A percentile compares a stretch with the other conserved stretches of the same genome.
Conservation (phyloP, 2,329 filamentous ascomycete species). For the Lasiodiplodia theobromae region DNA sequence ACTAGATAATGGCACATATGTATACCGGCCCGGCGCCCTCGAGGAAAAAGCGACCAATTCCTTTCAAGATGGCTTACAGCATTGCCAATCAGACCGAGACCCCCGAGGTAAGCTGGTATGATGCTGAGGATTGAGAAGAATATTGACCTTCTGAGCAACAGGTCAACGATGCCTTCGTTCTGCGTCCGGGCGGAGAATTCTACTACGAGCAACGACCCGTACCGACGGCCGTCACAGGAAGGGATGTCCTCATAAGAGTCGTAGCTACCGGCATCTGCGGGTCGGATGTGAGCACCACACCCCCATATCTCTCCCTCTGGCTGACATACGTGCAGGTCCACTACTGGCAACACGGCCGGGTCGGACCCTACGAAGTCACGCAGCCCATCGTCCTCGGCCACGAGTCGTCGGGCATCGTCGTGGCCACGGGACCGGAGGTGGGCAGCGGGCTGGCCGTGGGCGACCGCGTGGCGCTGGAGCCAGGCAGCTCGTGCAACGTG, state of each 20-base stretch:
- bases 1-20: neutral
- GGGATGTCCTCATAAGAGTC: slow-evolving; percentile 66
- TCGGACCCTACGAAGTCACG: slow-evolving; percentile 63
- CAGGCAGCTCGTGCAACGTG: slow-evolving; percentile 44
- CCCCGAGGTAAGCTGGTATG: neutral
- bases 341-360: slow-evolving; percentile 69
- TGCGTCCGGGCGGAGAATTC: neutral
- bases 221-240: neutral
- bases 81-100: neutral
- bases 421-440: slow-evolving; percentile 30
- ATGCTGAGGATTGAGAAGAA: neutral
- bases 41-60: neutral
- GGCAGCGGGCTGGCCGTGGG: slow-evolving; percentile 34
- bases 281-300: slow-evolving; percentile 64
- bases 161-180: slow-evolving; percentile 3
- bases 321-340: slow-evolving; percentile 65
- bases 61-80: neutral
- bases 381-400: slow-evolving; percentile 64
- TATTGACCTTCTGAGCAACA: neutral
- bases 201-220: neutral
- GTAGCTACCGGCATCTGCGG: slow-evolving; percentile 73
- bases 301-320: slow-evolving; percentile 69
- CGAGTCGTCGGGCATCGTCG: slow-evolving; percentile 34
- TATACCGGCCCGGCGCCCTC: neutral
- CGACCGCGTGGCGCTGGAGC: slow-evolving; percentile 35